Conservation (phyloP, 208 protist genomes). For the Leishmania amazonensis region DNA sequence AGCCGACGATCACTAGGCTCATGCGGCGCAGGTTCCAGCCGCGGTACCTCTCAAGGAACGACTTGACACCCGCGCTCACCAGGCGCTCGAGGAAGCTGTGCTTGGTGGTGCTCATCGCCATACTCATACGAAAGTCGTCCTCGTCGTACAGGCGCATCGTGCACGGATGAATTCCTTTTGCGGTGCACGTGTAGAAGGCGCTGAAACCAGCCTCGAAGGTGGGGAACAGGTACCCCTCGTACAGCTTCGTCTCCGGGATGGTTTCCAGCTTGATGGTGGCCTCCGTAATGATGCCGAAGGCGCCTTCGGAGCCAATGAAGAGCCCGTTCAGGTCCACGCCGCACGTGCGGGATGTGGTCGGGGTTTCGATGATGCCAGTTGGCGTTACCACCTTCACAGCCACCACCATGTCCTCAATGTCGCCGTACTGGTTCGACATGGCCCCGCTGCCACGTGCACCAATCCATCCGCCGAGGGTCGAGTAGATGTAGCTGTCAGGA, state of each 20-base stretch:
- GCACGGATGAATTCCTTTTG: slow-evolving; percentile 83
- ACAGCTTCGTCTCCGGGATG: slow-evolving; percentile 81
- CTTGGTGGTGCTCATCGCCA: slow-evolving; percentile 80
- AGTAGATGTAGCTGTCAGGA: slow-evolving; percentile 94
- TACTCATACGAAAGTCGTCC: slow-evolving; percentile 90
- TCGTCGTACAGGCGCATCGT: slow-evolving; percentile 93
- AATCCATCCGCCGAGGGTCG: slow-evolving; percentile 95
- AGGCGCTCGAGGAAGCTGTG: slow-evolving; percentile 49
- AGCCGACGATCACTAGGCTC: slow-evolving; percentile 85
- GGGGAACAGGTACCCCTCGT: slow-evolving; percentile 92
- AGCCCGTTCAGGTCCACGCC: slow-evolving; percentile 92
- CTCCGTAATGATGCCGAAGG: slow-evolving; percentile 95
- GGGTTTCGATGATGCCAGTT: slow-evolving; percentile 87
- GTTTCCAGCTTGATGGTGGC: slow-evolving; percentile 89
- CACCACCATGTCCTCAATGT: slow-evolving; percentile 95
- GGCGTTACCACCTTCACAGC: slow-evolving; percentile 92
- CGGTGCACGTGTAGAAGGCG: slow-evolving; percentile 83
- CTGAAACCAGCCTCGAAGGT: slow-evolving; percentile 85
- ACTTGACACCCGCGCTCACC: slow-evolving; percentile 66
- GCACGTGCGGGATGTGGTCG: slow-evolving; percentile 76
- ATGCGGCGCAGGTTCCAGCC: slow-evolving; percentile 79
- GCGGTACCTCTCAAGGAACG: slow-evolving; percentile 58
- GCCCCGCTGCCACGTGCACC: slow-evolving; percentile 94
- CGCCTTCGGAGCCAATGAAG: slow-evolving; percentile 93
- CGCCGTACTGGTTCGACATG: slow-evolving; percentile 96